Evolutionary conservation across 2,329 filamentous ascomycete species (phyloP).

Genomic region (Paramyrothecium sp.): DNA sequence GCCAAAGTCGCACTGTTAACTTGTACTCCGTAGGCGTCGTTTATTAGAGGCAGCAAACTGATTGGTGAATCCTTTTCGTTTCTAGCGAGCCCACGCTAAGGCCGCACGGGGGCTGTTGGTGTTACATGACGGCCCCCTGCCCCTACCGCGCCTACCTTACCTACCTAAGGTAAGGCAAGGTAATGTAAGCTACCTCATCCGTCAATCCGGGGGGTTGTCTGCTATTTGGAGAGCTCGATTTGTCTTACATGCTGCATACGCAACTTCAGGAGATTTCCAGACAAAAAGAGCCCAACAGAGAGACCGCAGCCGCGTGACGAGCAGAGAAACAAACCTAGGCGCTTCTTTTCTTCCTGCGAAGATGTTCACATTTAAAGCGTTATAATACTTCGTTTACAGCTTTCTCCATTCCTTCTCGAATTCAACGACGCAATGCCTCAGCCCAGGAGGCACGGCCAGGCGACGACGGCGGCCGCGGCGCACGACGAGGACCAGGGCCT

Average conservation of each 20-base stretch:
- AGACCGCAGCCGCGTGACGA: background rate
- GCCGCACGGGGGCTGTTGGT: background rate
- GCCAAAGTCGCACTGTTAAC: background rate
- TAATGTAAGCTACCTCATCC: background rate
- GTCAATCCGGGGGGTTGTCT: background rate
- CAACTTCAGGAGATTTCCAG: background rate
- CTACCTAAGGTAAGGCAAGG: too few relatives aligned
- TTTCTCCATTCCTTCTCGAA: background rate
- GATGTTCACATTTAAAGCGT: constrained; percentile 3
- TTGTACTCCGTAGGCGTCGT: background rate
- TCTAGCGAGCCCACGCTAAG: background rate
- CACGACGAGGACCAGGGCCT: constrained; percentile 31
- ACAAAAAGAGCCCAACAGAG: too few relatives aligned
- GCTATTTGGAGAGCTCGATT: background rate
- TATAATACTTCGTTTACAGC: background rate
- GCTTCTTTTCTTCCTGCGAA: constrained; percentile 3
- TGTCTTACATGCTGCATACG: background rate
- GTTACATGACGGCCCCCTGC: background rate
- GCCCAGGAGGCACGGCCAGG: constrained; percentile 25
- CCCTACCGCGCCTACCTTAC: too few relatives aligned
- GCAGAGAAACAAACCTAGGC: background rate
- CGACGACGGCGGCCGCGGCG: constrained; percentile 14
- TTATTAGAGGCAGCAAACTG: background rate
- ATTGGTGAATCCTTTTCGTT: background rate
- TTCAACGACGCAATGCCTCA: constrained; percentile 28